These are phyloP conservation scores for Trametes versicolor DNA, from an alignment of 1,284 basidiomycete species.

Conservation along the genomic window DNA sequence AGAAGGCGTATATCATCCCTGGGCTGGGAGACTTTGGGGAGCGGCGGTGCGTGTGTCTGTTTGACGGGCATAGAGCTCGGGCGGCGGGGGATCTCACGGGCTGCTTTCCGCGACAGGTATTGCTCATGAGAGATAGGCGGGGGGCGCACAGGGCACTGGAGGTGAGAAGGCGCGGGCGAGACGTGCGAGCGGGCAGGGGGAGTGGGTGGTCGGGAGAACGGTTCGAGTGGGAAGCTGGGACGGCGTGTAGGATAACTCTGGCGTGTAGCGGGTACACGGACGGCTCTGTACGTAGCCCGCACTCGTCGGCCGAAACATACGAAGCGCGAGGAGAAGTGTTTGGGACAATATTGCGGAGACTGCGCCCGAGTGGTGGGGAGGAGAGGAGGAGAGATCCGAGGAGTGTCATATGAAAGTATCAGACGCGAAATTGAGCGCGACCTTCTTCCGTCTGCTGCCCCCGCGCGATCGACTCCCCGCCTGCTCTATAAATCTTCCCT, in stretches of 20 bases:
- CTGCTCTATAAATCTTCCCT: slow-evolving; percentile 10
- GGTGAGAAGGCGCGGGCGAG: slow-evolving; percentile 15
- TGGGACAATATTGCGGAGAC: not conserved
- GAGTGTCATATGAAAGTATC: not conserved
- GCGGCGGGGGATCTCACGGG: slow-evolving; percentile 9
- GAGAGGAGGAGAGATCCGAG: not conserved
- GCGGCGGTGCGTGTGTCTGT: slow-evolving; percentile 62
- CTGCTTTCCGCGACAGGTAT: slow-evolving; percentile 23
- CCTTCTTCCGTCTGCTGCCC: not conserved
- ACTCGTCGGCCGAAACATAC: not conserved
- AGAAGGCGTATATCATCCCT: slow-evolving; percentile 89
- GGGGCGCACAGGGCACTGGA: not conserved
- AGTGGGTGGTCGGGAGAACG: not conserved
- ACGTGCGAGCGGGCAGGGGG: not conserved
- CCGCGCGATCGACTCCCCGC: not conserved
- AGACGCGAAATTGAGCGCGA: slow-evolving; percentile 10
- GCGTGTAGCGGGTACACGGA: not conserved
- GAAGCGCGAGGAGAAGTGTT: not conserved
- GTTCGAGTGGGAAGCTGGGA: not conserved
- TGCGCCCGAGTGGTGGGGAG: not conserved
- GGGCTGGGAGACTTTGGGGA: slow-evolving; percentile 95
- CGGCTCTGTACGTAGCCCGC: not conserved
- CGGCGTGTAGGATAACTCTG: slow-evolving; percentile 12
- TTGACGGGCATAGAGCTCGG: not conserved
- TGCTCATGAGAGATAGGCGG: slow-evolving; percentile 26